Base-by-base conservation (phyloP, 1,139 yeast genomes). In the Ogataea hybrid region DNA sequence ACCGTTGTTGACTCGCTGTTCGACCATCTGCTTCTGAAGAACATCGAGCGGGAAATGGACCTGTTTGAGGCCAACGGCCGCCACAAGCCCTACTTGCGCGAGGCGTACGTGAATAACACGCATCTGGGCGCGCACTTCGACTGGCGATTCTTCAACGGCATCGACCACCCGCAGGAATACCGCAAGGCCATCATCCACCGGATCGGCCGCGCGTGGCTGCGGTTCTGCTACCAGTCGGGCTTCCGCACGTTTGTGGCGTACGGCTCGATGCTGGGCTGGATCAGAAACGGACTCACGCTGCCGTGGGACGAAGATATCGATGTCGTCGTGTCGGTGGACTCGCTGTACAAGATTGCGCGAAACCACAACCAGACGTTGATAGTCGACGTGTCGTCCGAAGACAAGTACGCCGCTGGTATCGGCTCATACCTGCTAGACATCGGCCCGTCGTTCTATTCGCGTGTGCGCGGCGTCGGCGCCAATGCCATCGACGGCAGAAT, bases 301-400 rank as follows among this genome's bases (percentile, higher is more conserved):
- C 84, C 84, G 0, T 80, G 84, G 83, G 85, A 80, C 57, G 69
- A 70, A 39, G 86, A 79, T 54, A 54, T 79, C 30, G 85, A 80
- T 55, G 79, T 78, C 9, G 77, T 77, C 47, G 67, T 79, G 45
- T 68, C 82, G 0, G 61, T 70, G 47, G 55, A 56, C 2, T 69
- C 79, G 3, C 57, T 78, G 39, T 54, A 65, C 41, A 51, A 54
- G 38, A 53, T 78, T 35, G 71, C 75, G 1, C 56, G 67, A 44
- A 58, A 64, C 28, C 70, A 64, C 48, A 77, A 79, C 51, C 73
- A 72, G 39, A 66, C 78, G 0, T 41, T 79, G 25, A 68, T 79
- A 7, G 60, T 76, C 12, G 82, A 78, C 54, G 56, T 55, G 31
- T 51, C 57, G 5, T 31, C 27, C 4, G 60, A 58, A 33, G 64